Evolutionary conservation across 2,329 filamentous ascomycete genomes (phyloP).

Genomic region (Sclerotinia subarctica): DNA sequence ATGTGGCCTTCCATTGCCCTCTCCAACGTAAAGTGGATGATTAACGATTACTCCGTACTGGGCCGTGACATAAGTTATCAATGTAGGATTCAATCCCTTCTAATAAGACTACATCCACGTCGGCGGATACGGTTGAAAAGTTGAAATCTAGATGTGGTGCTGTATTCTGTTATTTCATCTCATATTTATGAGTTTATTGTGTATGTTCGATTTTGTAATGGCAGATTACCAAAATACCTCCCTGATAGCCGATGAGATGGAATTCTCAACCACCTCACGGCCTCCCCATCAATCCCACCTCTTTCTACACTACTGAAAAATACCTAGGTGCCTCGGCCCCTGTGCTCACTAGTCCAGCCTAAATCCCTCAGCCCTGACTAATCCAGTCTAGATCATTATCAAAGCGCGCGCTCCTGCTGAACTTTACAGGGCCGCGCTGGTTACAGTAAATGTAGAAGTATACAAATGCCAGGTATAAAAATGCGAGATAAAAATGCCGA

Average conservation of each 20-base stretch:
- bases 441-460: neutral
- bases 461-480: neutral
- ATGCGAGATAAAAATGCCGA: neutral
- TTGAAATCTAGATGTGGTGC: neutral
- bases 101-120: neutral
- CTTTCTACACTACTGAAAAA: neutral
- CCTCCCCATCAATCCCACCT: neutral
- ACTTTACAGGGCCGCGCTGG: conserved; percentile 6
- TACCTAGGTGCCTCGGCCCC: neutral
- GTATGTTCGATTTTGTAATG: neutral
- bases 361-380: conserved; percentile 10
- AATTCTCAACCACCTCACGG: neutral
- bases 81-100: neutral
- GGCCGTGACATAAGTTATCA: neutral
- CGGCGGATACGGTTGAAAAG: neutral
- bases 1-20: neutral
- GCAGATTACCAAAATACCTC: neutral
- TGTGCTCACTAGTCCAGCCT: neutral
- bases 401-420: neutral
- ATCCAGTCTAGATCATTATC: conserved; percentile 3
- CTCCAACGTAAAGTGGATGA: neutral
- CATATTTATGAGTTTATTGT: neutral
- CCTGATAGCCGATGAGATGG: neutral
- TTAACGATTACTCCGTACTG: neutral
- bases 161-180: neutral